Conservation (phyloP, 331 rosid genomes). For the Cydonia oblonga region DNA sequence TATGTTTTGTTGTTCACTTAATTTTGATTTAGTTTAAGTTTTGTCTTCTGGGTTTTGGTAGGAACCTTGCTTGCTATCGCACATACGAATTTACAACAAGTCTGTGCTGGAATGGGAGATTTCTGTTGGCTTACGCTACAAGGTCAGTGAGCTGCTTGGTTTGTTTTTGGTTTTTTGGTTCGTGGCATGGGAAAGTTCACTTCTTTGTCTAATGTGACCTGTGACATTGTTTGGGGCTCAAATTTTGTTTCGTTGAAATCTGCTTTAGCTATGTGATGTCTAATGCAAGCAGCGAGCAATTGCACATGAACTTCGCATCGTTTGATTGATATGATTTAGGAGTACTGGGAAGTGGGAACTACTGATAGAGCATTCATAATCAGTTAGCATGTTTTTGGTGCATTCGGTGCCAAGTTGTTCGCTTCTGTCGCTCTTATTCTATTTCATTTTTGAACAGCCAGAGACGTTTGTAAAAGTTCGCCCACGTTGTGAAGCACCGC, state of each 20-base stretch:
- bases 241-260: neutral
- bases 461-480: slow-evolving; percentile 87
- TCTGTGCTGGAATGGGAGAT: slow-evolving; percentile 97
- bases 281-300: no score
- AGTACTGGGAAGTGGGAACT: neutral
- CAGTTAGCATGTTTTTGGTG: neutral
- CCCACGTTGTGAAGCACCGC: slow-evolving; percentile 90
- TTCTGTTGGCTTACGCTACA: slow-evolving; percentile 85
- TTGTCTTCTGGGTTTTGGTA: neutral
- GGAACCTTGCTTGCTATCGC: slow-evolving; percentile 88
- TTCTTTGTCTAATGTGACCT: neutral
- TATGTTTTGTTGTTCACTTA: neutral
- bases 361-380: neutral
- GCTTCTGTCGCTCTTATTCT: neutral
- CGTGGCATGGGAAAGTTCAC: neutral
- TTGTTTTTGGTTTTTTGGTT: neutral
- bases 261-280: neutral
- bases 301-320: neutral
- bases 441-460: slow-evolving; percentile 40
- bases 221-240: neutral
- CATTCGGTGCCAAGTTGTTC: neutral
- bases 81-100: slow-evolving; percentile 79
- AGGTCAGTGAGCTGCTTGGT: slow-evolving; percentile 39
- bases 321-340: neutral
- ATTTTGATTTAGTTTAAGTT: neutral